Conservation (phyloP, 352 stramenopile species). For the Phytopythium mirpurense region DNA sequence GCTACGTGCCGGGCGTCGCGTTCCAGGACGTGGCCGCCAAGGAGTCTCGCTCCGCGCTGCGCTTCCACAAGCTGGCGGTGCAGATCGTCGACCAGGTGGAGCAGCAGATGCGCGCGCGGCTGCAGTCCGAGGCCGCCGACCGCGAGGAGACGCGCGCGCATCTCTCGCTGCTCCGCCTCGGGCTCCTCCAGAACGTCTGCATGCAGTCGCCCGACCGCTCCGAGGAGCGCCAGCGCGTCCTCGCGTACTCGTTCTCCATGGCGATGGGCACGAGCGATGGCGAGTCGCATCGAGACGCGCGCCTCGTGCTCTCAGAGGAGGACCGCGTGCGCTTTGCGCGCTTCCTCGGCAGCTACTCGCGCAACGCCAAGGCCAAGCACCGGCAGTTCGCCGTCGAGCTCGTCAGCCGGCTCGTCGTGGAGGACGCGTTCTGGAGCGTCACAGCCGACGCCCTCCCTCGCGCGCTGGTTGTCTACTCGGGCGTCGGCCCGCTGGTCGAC, state of each 20-base stretch:
- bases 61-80: conserved; percentile 65
- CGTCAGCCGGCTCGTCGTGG: conserved; percentile 54
- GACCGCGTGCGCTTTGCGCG: conserved; percentile 54
- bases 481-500: conserved; percentile 52
- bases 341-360: conserved; percentile 75
- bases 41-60: conserved; percentile 42
- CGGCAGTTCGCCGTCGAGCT: conserved; percentile 81
- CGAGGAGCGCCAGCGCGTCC: conserved; percentile 64
- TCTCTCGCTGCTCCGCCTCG: conserved; percentile 38
- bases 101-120: conserved; percentile 9
- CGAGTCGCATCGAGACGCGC: conserved; percentile 5
- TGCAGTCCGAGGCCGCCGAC: conserved; percentile 1
- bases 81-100: conserved; percentile 44
- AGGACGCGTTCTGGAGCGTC: conserved; percentile 54
- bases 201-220: conserved; percentile 62
- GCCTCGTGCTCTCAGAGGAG: conserved; percentile 32
- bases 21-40: conserved; percentile 60
- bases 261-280: conserved; percentile 20
- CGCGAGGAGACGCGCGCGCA: conserved; percentile 1
- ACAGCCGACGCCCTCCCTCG: conserved; percentile 28
- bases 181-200: conserved; percentile 75
- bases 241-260: conserved; percentile 47
- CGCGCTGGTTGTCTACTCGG: conserved; percentile 32
- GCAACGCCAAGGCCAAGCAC: conserved; percentile 68
- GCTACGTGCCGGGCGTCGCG: conserved; percentile 59